Conservation (phyloP, 192 early-diverging fungal species). For the Chytriomyces confervae region DNA sequence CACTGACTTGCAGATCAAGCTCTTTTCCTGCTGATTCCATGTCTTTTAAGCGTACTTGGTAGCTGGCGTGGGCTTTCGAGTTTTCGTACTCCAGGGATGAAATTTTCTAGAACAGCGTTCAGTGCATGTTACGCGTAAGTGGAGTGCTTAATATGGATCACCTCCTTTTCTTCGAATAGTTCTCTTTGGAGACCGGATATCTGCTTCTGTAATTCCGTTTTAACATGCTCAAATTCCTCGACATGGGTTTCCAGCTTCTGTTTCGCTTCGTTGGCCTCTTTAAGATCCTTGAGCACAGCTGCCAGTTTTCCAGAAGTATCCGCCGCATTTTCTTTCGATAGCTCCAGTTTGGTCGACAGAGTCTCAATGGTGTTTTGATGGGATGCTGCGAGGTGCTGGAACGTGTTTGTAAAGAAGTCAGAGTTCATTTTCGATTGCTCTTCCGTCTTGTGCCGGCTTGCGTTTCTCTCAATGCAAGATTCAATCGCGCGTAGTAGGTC, state of each 20-base stretch:
- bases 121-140: neutral
- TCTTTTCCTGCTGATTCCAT: slow-evolving; percentile 47
- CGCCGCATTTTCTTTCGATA: slow-evolving; percentile 29
- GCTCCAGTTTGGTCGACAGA: slow-evolving; percentile 43
- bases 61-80: slow-evolving; percentile 8
- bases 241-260: slow-evolving; percentile 38
- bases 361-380: slow-evolving; percentile 50
- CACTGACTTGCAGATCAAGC: slow-evolving; percentile 44
- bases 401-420: slow-evolving; percentile 45
- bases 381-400: slow-evolving; percentile 44
- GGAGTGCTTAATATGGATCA: neutral
- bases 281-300: slow-evolving; percentile 44
- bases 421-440: slow-evolving; percentile 41
- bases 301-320: slow-evolving; percentile 44
- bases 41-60: slow-evolving; percentile 36
- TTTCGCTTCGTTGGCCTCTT: slow-evolving; percentile 39
- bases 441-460: slow-evolving; percentile 37
- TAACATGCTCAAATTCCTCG: slow-evolving; percentile 29
- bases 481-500: slow-evolving; percentile 44
- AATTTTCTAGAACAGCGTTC: slow-evolving; percentile 31
- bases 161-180: slow-evolving; percentile 50
- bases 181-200: slow-evolving; percentile 46
- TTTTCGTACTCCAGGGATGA: slow-evolving; percentile 30
- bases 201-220: slow-evolving; percentile 27
- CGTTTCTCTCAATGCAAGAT: slow-evolving; percentile 51